phyloP scores from a whole-genome alignment of 495 filamentous ascomycete species.

The Podospora conica region DNA sequence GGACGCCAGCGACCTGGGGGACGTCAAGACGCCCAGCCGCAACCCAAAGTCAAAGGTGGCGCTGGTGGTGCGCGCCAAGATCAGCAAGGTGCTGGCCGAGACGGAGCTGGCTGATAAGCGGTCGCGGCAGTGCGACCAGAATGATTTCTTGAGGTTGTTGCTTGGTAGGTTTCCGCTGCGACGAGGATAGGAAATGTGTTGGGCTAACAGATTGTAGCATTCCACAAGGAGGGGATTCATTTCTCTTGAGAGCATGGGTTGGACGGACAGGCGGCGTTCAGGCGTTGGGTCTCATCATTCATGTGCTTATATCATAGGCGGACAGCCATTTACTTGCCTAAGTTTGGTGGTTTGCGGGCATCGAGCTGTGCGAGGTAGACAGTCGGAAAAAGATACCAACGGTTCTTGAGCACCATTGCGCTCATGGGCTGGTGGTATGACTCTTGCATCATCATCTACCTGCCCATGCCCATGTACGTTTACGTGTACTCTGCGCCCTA shows the following conservation, averaged over 20 bases:
- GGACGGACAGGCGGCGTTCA: neutral
- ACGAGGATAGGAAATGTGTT: no score
- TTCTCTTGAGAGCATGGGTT: conserved; percentile 56
- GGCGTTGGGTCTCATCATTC: neutral
- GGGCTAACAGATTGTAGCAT: conserved; percentile 33
- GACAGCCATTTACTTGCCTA: no score
- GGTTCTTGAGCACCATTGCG: neutral
- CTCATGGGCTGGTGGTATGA: neutral
- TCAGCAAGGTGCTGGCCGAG: conserved; percentile 68
- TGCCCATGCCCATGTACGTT: no score
- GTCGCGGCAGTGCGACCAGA: conserved; percentile 80
- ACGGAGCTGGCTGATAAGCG: conserved; percentile 74
- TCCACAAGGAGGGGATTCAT: conserved; percentile 89
- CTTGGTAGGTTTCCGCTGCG: conserved; percentile 24
- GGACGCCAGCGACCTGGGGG: conserved; percentile 48
- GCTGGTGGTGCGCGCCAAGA: conserved; percentile 72
- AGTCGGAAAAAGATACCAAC: neutral
- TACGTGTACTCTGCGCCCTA: no score
- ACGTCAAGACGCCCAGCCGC: conserved; percentile 41
- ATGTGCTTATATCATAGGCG: no score
- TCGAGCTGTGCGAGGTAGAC: neutral
- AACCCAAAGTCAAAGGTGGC: conserved; percentile 66
- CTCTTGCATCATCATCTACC: neutral
- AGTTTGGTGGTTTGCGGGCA: no score
- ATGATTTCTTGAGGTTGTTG: conserved; percentile 67